Conservation (phyloP, 805 yeast genomes). For the Barnettozyma wickerhamii region DNA sequence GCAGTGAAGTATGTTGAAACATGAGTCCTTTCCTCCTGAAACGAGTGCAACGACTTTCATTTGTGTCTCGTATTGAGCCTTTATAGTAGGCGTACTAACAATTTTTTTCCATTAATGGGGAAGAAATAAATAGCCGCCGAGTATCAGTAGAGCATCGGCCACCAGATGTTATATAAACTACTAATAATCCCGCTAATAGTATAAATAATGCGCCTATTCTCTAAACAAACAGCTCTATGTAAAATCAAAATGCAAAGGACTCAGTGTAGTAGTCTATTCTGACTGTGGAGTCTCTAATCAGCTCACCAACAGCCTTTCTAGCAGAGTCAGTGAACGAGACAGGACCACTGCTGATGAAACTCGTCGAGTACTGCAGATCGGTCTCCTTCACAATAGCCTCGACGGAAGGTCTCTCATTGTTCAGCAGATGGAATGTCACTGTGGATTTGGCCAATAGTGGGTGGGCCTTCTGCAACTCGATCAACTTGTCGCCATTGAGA, state of each 20-base stretch:
- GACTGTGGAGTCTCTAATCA: conserved; percentile 28
- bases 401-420: conserved; percentile 15
- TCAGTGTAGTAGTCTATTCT: conserved; percentile 30
- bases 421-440: conserved; percentile 2
- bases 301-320: conserved; percentile 42
- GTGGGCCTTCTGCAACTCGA: background rate
- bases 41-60: conserved; percentile 93
- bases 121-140: no score
- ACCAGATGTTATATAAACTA: no score
- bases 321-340: conserved; percentile 51
- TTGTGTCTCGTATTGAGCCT: no score
- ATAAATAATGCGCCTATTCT: no score
- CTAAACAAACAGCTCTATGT: no score
- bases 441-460: conserved; percentile 3
- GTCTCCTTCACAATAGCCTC: conserved; percentile 11
- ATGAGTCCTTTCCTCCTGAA: conserved; percentile 96
- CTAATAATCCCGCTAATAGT: no score
- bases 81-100: no score
- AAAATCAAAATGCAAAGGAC: conserved; percentile 23
- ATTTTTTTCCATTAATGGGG: no score
- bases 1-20: conserved; percentile 85
- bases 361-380: conserved; percentile 37
- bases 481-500: conserved; percentile 6
- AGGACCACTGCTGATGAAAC: conserved; percentile 62
- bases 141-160: no score